These are phyloP conservation scores for Fusarium sp. DNA, from an alignment of 2,329 filamentous ascomycete species.

Conservation along the genomic window DNA sequence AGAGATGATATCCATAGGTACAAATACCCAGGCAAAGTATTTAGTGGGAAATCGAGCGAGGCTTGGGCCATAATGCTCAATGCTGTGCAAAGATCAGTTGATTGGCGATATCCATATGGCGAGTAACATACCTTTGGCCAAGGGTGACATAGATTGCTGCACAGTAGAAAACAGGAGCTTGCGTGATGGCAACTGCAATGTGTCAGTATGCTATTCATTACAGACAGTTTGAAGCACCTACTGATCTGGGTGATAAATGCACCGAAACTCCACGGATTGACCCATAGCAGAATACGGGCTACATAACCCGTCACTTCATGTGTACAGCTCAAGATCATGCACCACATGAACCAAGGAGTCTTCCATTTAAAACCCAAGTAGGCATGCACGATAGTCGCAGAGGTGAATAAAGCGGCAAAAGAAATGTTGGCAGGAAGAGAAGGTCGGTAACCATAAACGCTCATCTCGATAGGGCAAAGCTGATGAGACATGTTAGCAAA, in stretches of 20 bases:
- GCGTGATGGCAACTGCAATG: constrained; percentile 57
- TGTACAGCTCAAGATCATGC: constrained; percentile 63
- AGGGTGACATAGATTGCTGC: constrained; percentile 47
- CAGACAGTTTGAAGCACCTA: background rate
- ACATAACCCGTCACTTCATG: constrained; percentile 69
- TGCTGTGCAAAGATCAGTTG: constrained; percentile 26
- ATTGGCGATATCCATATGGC: fast-evolving
- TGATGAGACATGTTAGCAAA: background rate
- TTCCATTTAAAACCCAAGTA: constrained; percentile 54
- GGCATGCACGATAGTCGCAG: constrained; percentile 57
- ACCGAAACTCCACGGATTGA: constrained; percentile 65
- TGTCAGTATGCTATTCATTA: background rate
- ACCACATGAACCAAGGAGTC: constrained; percentile 55
- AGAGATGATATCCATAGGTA: constrained; percentile 62
- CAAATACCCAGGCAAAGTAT: constrained; percentile 54
- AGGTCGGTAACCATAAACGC: constrained; percentile 58
- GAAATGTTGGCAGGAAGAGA: constrained; percentile 52
- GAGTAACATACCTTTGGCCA: constrained; percentile 10
- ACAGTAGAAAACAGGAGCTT: constrained; percentile 52
- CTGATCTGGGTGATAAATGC: constrained; percentile 71
- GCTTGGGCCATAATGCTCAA: constrained; percentile 47
- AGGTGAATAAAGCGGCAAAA: constrained; percentile 56
- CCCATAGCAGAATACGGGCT: constrained; percentile 64
- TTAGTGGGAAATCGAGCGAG: constrained; percentile 51
- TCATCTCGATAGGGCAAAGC: constrained; percentile 49